These are phyloP conservation scores for Salix brachista DNA, from an alignment of 345 rosid genomes.

Conservation along the genomic window DNA sequence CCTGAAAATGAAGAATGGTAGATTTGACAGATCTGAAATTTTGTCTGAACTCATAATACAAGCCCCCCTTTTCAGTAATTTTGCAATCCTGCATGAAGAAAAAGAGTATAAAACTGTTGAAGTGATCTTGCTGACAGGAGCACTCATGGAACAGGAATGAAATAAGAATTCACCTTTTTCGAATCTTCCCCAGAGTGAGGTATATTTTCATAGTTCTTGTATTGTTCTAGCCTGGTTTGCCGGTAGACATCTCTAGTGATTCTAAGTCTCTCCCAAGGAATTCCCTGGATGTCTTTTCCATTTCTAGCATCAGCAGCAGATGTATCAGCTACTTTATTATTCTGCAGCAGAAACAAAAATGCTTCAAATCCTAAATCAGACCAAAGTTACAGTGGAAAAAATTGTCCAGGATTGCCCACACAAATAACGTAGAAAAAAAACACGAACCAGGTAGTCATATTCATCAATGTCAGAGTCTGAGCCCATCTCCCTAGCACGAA, in stretches of 20 bases:
- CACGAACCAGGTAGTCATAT: slow-evolving; percentile 43
- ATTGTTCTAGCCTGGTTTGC: slow-evolving; percentile 55
- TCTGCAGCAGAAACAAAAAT: slow-evolving; percentile 20
- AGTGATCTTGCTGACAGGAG: background rate
- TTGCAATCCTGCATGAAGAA: slow-evolving; percentile 38
- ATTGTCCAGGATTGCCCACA: background rate
- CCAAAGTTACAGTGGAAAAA: background rate
- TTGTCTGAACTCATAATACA: slow-evolving; percentile 45
- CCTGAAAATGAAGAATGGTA: slow-evolving; percentile 62
- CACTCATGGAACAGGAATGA: background rate
- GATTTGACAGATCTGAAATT: slow-evolving; percentile 58
- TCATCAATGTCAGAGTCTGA: slow-evolving; percentile 47
- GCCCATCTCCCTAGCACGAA: slow-evolving; percentile 46
- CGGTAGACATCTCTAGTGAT: slow-evolving; percentile 49
- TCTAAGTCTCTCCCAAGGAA: slow-evolving; percentile 54
- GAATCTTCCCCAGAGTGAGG: slow-evolving; percentile 50
- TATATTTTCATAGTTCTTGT: slow-evolving; percentile 55
- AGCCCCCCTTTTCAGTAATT: slow-evolving; percentile 37
- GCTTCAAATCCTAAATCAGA: background rate
- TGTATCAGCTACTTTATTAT: slow-evolving; percentile 40
- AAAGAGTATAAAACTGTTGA: background rate
- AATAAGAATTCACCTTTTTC: slow-evolving; percentile 32
- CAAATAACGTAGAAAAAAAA: background rate
- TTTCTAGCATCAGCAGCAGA: slow-evolving; percentile 52
- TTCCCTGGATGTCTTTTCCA: slow-evolving; percentile 56